Conservation (phyloP, 2,329 filamentous ascomycete genomes). For the Sarocladium kiliense region DNA sequence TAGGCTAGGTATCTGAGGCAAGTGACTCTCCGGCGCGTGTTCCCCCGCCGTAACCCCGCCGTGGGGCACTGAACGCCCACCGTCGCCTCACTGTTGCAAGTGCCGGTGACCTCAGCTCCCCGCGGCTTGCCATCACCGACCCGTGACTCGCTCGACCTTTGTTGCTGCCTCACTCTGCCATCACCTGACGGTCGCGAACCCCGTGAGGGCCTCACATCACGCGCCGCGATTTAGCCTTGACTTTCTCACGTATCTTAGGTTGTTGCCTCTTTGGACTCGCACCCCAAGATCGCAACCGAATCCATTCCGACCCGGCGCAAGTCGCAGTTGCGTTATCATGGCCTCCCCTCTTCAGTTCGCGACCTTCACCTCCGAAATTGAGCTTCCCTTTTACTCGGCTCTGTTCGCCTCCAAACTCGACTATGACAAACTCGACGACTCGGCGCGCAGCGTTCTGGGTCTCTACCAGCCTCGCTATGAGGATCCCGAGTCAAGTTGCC, state of each 20-base stretch:
- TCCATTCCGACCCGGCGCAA: not conserved
- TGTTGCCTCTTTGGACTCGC: no score
- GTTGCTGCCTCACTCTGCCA: not conserved
- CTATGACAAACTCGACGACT: conserved; percentile 94
- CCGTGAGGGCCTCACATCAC: conserved; percentile 1
- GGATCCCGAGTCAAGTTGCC: conserved; percentile 69
- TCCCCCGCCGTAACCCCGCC: not conserved
- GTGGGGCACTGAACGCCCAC: not conserved
- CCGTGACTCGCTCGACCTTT: not conserved
- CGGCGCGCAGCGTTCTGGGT: conserved; percentile 78
- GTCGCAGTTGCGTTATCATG: conserved; percentile 35
- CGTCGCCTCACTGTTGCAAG: not conserved
- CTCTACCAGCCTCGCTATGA: conserved; percentile 82
- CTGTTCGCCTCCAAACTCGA: conserved; percentile 94
- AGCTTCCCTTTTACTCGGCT: conserved; percentile 89
- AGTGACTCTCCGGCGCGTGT: not conserved
- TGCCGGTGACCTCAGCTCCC: not conserved
- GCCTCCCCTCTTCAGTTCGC: conserved; percentile 61
- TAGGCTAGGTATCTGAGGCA: no score
- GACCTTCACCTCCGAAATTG: conserved; percentile 88
- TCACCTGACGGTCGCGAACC: conserved; percentile 3
- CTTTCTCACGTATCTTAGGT: not conserved
- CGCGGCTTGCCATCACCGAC: not conserved
- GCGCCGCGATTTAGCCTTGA: not conserved
- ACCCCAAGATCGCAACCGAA: not conserved